These are phyloP conservation scores for Claviceps monticola DNA, from an alignment of 2,329 filamentous ascomycete genomes.

Conservation along the genomic window DNA sequence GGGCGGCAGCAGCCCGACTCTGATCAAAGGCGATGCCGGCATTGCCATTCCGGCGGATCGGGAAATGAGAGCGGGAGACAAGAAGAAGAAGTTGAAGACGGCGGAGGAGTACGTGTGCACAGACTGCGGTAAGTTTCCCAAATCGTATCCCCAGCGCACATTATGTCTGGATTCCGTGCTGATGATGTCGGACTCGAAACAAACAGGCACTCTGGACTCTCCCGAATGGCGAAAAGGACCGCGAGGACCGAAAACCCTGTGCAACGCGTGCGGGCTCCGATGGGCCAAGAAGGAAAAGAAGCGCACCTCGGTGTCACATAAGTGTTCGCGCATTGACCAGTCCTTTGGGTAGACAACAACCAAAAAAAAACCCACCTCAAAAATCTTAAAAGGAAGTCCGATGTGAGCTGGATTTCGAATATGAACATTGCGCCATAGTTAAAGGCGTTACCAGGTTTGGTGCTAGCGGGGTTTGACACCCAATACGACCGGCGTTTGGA, in stretches of 20 bases:
- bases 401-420: neutral
- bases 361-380: neutral
- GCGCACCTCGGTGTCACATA: constrained; percentile 15
- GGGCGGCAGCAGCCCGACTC: constrained; percentile 63
- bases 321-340: constrained; percentile 11
- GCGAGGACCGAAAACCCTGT: constrained; percentile 82
- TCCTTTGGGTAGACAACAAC: constrained; percentile 8
- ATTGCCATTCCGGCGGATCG: constrained; percentile 74
- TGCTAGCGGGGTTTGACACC: neutral
- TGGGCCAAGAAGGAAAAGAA: constrained; percentile 80
- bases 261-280: constrained; percentile 77
- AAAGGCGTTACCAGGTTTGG: neutral
- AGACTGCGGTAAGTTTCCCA: constrained; percentile 56
- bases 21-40: constrained; percentile 76
- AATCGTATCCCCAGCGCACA: too few relatives aligned
- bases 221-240: constrained; percentile 95
- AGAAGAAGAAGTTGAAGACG: constrained; percentile 79
- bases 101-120: constrained; percentile 87
- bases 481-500: constrained; percentile 1
- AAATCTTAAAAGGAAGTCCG: neutral
- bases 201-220: constrained; percentile 63
- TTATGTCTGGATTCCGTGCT: too few relatives aligned
- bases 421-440: neutral
- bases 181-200: neutral
- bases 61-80: constrained; percentile 56